These are phyloP conservation scores for Diplodia corticola DNA, from an alignment of 2,329 filamentous ascomycete genomes.

Conservation along the genomic window DNA sequence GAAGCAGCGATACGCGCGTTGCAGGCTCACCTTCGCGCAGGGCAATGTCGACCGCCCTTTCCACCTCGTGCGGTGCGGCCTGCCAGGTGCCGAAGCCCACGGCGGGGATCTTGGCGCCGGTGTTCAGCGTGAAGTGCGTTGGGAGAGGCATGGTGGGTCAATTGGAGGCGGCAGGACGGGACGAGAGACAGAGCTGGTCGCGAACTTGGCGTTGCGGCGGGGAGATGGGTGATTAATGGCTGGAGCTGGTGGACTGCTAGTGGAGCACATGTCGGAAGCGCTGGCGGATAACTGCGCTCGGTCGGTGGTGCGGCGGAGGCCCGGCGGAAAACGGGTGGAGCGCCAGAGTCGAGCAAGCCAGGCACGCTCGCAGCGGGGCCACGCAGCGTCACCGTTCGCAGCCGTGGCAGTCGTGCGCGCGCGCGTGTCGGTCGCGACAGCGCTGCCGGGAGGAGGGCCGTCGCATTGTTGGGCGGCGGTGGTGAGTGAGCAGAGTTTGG, in stretches of 20 bases:
- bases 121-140: slow-evolving; percentile 21
- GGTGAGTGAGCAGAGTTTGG: neutral
- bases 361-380: neutral
- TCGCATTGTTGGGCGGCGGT: too few relatives aligned
- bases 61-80: slow-evolving; percentile 31
- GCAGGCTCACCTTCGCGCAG: slow-evolving; percentile 9
- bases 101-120: slow-evolving; percentile 18
- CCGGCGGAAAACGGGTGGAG: slow-evolving; percentile 17
- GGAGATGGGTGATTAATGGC: neutral
- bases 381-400: neutral
- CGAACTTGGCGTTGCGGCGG: neutral
- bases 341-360: neutral
- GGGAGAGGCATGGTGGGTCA: slow-evolving; percentile 3
- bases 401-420: neutral
- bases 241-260: neutral
- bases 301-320: neutral
- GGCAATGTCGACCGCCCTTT: slow-evolving; percentile 24
- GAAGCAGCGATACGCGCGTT: neutral
- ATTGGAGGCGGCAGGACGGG: neutral
- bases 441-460: too few relatives aligned
- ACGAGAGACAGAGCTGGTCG: neutral
- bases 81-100: slow-evolving; percentile 40
- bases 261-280: slow-evolving; percentile 11
- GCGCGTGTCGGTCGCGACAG: neutral
- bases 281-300: slow-evolving; percentile 8